Evolutionary conservation across 176 grass and related monocot species (phyloP), one percentile per base, ranked within the genome.

Genomic region (Melocanna baccifera): DNA sequence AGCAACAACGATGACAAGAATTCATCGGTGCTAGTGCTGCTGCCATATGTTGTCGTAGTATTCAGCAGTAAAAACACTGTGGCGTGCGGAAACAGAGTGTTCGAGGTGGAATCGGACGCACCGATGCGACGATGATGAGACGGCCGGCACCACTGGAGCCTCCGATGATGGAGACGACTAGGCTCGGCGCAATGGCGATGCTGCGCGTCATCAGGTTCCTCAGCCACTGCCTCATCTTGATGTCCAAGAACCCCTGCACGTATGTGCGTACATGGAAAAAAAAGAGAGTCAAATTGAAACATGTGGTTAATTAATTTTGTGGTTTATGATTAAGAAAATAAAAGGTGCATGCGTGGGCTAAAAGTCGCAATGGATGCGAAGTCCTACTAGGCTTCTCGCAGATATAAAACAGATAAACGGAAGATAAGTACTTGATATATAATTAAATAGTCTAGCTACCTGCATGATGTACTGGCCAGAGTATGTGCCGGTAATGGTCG

Each of bases 401-500:
- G 20, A 1, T 12, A 2, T 78, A 34, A 13, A 29, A 62, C n/a
- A 23, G 11, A 23, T 56, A n/a, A 25, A 58, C 22, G 8, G 56
- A 58, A 59, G 22, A 59, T 23, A 20, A 53, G 6, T 20, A 53
- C 51, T 20, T 19, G 5, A 52, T 52, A 59, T 59, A 59, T 58
- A 58, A 23, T 59, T 23, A 52, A 53, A 53, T 53, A 25, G n/a
- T 8, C 56, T 25, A 11, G 6, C 8, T 62, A 92, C 94, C 94
- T 97, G 96, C 93, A 98, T 98, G 80, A 98, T 94, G 76, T 87
- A 98, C 66, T 98, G 96, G 11, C 96, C 96, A 0, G 96, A 84
- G 23, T 98, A 98, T 15, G 96, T 98, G 53, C 96, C 96, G 8
- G 96, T 95, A 51, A 98, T 98, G 14, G 93, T 91, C 0, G 96